phyloP scores from a whole-genome alignment of 2,329 filamentous ascomycete genomes.

The Pezizomycotina sp. region DNA sequence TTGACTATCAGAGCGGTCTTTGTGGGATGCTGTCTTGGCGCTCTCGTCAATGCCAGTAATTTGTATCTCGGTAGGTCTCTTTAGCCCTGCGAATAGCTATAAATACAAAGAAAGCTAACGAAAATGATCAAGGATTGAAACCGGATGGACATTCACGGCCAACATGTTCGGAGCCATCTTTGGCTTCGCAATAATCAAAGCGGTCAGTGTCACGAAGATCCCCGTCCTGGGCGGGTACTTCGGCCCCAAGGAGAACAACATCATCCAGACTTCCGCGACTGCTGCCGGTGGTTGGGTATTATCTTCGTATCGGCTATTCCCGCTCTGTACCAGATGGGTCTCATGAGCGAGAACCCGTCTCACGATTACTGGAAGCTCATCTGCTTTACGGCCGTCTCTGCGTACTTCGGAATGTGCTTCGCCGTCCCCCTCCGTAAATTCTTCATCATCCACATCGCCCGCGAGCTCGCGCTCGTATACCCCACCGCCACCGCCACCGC shows the following conservation, averaged over 20 bases:
- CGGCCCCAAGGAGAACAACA: conserved; percentile 46
- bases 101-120: conserved; percentile 12
- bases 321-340: conserved; percentile 41
- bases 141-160: conserved; percentile 34
- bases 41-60: conserved; percentile 45
- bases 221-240: conserved; percentile 40
- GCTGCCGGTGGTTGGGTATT: conserved; percentile 41
- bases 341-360: conserved; percentile 36
- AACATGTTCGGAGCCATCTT: conserved; percentile 41
- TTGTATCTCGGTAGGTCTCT: conserved; percentile 41
- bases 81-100: conserved; percentile 23
- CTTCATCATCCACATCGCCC: conserved; percentile 49
- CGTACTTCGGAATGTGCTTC: conserved; percentile 49
- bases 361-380: conserved; percentile 43
- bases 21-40: conserved; percentile 40
- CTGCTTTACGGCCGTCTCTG: conserved; percentile 44
- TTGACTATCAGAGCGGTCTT: conserved; percentile 41
- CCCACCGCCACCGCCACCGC: conserved; percentile 44
- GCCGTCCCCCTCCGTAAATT: conserved; percentile 48
- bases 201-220: conserved; percentile 36
- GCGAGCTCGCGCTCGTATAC: conserved; percentile 44
- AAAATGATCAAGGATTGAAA: not conserved
- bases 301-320: conserved; percentile 45
- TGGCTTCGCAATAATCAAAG: conserved; percentile 42
- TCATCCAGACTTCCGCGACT: conserved; percentile 43